These are phyloP conservation scores for Neurospora sp. DNA, from an alignment of 495 filamentous ascomycete species.

Conservation along the genomic window DNA sequence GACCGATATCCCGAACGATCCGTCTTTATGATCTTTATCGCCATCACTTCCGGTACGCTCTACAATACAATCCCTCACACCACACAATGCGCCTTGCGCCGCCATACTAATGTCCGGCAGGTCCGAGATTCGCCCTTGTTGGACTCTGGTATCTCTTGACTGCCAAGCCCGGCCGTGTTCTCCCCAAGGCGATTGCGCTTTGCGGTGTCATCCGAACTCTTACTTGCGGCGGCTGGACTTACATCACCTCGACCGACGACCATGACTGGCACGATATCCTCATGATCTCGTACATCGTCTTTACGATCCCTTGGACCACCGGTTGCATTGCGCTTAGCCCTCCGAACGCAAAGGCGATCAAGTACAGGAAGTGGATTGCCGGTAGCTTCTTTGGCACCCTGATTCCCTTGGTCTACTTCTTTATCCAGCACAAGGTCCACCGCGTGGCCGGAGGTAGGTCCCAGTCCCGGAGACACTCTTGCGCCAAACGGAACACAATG, in stretches of 20 bases:
- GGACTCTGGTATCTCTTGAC: slow-evolving; percentile 89
- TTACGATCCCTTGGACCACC: slow-evolving; percentile 89
- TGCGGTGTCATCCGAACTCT: slow-evolving; percentile 81
- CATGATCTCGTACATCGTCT: slow-evolving; percentile 96
- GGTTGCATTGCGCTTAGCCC: slow-evolving; percentile 88
- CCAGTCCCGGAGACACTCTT: background rate
- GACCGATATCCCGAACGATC: slow-evolving; percentile 96
- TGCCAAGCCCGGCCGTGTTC: slow-evolving; percentile 55
- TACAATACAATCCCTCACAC: background rate
- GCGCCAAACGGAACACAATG: background rate
- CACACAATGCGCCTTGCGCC: background rate
- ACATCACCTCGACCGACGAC: slow-evolving; percentile 96
- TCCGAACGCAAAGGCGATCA: slow-evolving; percentile 71
- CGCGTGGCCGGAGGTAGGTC: slow-evolving; percentile 82
- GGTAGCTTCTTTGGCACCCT: slow-evolving; percentile 82
- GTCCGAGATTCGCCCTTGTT: slow-evolving; percentile 85
- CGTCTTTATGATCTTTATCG: slow-evolving; percentile 94
- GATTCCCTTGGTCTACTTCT: slow-evolving; percentile 88
- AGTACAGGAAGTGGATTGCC: slow-evolving; percentile 80
- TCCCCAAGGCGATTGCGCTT: slow-evolving; percentile 74
- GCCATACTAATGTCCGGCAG: slow-evolving; percentile 27
- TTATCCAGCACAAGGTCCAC: slow-evolving; percentile 98
- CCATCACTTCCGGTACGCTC: slow-evolving; percentile 71
- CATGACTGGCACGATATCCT: slow-evolving; percentile 99
- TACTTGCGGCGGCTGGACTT: slow-evolving; percentile 97